Evolutionary conservation across 2,329 filamentous ascomycete species (phyloP), one percentile per base, ranked within the genome.

Genomic region (Pyrenophora graminea): DNA sequence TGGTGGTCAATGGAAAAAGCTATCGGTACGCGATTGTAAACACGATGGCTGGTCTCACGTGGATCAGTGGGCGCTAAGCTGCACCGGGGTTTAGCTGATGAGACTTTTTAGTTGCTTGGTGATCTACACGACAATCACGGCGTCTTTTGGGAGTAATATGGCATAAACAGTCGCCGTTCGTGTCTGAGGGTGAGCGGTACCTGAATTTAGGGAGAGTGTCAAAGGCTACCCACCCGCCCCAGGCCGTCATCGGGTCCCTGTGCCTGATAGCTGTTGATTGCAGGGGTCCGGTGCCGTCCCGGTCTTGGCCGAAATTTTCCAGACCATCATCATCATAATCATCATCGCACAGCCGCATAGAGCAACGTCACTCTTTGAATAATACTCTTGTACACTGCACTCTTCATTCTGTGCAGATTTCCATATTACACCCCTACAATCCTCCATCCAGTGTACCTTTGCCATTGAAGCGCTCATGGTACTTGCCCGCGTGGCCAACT

Each of bases 401-500:
- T 43, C 38, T 37, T 45, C 36, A 18, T 7, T 47, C 13, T 43
- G 34, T 46, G 17, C 21, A 23, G 13, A 19, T 23, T 31, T 19
- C 33, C 15, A 8, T 19, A 13, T 10, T 32, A 38, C 21, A 10
- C 2, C 18, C 19, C 13, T 27, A 34, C 18, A 12, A 13, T 19
- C 31, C 12, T 10, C 15, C 15, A 19, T 9, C 18, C 23, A 36
- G 45, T 38, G 45, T 54, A 48, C 55, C 63, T 48, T 54, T 49
- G 57, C 60, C 56, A 37, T 57, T 45, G 45, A 50, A 59, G 58
- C 59, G 63, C 75, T 71, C 69, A 80, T 79, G 77, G 76, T 79
- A 68, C 69, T 79, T 73, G 77, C 73, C 76, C 75, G 74, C 53
- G 71, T 77, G 74, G 76, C 76, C 70, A 74, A 76, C 67, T 75